Evolutionary conservation across 371 early-diverging fungal species (phyloP).

Genomic region (Lichtheimia corymbifera): DNA sequence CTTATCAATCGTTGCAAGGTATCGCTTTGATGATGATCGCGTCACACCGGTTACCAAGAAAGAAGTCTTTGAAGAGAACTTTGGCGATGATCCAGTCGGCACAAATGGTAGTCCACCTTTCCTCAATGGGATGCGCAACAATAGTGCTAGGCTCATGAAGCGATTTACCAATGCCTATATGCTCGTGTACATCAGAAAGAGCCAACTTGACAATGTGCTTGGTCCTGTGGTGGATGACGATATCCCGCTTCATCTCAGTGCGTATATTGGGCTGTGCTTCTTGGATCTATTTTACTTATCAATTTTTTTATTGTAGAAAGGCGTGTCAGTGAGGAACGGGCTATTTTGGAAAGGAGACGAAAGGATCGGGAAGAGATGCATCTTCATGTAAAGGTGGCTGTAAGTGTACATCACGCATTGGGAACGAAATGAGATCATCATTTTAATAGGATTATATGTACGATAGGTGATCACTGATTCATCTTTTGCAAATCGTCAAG

Average conservation of each 20-base stretch:
- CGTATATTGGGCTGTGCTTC: slow-evolving; percentile 17
- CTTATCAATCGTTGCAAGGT: slow-evolving; percentile 29
- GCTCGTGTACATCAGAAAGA: slow-evolving; percentile 90
- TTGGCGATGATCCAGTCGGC: slow-evolving; percentile 76
- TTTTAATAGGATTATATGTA: background rate
- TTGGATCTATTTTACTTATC: background rate
- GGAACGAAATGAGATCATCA: background rate
- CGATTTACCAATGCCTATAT: slow-evolving; percentile 95
- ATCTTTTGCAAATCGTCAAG: slow-evolving; percentile 68
- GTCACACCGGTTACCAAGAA: slow-evolving; percentile 83
- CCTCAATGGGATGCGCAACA: slow-evolving; percentile 13
- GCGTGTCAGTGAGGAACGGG: slow-evolving; percentile 63
- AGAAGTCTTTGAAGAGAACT: slow-evolving; percentile 96
- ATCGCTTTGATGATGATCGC: slow-evolving; percentile 96
- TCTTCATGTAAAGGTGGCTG: slow-evolving; percentile 65
- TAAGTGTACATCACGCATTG: slow-evolving; percentile 20
- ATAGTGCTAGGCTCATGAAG: slow-evolving; percentile 40
- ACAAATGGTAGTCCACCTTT: slow-evolving; percentile 49
- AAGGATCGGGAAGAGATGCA: slow-evolving; percentile 75
- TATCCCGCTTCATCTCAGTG: slow-evolving; percentile 79
- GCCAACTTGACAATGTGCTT: slow-evolving; percentile 69
- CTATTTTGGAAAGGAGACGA: slow-evolving; percentile 51
- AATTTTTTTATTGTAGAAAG: slow-evolving; percentile 36
- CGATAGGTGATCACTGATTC: slow-evolving; percentile 62
- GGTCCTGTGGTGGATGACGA: slow-evolving; percentile 62